phyloP scores from a whole-genome alignment of 257 asterid genomes.

The Ocimum tenuiflorum region DNA sequence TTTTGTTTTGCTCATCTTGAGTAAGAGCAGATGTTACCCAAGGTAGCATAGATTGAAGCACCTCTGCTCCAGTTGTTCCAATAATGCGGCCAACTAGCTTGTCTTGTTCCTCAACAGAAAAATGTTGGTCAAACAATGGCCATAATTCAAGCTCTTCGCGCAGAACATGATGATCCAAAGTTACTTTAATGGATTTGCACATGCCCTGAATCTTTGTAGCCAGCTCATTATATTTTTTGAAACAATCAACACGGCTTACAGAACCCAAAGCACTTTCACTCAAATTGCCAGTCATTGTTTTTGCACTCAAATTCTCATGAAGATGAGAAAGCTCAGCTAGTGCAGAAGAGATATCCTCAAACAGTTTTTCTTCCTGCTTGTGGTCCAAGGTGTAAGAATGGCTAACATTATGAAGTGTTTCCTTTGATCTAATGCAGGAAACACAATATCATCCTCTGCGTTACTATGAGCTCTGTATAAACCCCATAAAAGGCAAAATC shows the following conservation, averaged over 20 bases:
- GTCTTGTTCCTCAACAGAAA: slow-evolving; percentile 89
- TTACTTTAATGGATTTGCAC: slow-evolving; percentile 95
- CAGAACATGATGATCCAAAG: slow-evolving; percentile 85
- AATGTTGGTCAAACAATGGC: slow-evolving; percentile 90
- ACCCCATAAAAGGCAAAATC: slow-evolving; percentile 90
- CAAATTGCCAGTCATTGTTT: slow-evolving; percentile 31
- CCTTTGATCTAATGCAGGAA: slow-evolving; percentile 94
- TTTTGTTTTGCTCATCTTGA: slow-evolving; percentile 91
- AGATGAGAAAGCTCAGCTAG: slow-evolving; percentile 65
- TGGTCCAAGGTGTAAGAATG: slow-evolving; percentile 96
- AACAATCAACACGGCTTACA: slow-evolving; percentile 28
- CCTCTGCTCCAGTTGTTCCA: slow-evolving; percentile 98
- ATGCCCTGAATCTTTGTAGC: slow-evolving; percentile 90
- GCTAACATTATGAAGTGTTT: slow-evolving; percentile 88
- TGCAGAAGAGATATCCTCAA: slow-evolving; percentile 83
- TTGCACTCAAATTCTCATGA: slow-evolving; percentile 44
- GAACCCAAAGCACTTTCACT: slow-evolving; percentile 26
- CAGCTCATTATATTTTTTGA: slow-evolving; percentile 61
- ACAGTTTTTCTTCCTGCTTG: slow-evolving; percentile 87
- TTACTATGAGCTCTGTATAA: slow-evolving; percentile 94
- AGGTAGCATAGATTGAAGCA: slow-evolving; percentile 93
- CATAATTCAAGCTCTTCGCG: slow-evolving; percentile 96
- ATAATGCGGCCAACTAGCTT: slow-evolving; percentile 88
- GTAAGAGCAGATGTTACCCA: slow-evolving; percentile 98
- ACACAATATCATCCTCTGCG: slow-evolving; percentile 98